phyloP scores from a whole-genome alignment of 345 rosid genomes.

The Acer yangbiense region DNA sequence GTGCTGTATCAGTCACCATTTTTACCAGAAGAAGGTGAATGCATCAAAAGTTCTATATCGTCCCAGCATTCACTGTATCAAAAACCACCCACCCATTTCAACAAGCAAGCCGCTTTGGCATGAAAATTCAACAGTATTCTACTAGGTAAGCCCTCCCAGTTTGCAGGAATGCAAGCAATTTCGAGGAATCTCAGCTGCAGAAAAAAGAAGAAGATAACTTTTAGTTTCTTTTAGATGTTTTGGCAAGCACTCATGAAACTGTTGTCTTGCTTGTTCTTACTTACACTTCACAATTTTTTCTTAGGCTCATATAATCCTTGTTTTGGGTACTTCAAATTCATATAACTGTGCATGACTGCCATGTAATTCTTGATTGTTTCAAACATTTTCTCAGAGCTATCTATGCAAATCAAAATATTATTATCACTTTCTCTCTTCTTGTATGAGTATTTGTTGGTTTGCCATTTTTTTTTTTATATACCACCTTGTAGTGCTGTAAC shows the following conservation, averaged over 20 bases:
- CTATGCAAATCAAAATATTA: no score
- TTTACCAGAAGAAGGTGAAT: slow-evolving; percentile 5
- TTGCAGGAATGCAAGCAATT: not conserved
- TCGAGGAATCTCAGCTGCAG: not conserved
- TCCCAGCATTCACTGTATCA: not conserved
- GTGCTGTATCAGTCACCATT: not conserved
- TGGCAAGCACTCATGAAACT: not conserved
- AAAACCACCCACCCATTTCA: not conserved
- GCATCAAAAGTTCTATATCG: not conserved
- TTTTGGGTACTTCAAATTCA: not conserved
- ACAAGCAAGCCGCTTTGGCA: slow-evolving; percentile 2
- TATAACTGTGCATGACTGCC: not conserved
- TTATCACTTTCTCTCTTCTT: no score
- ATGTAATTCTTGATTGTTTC: not conserved
- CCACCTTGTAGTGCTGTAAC: no score
- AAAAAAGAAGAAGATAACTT: not conserved
- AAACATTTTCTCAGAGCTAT: not conserved
- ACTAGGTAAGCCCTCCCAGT: slow-evolving; percentile 4
- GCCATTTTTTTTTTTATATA: no score
- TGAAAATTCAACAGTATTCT: not conserved
- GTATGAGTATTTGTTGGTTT: no score
- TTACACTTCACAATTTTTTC: no score
- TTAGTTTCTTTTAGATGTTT: not conserved
- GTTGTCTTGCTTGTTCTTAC: not conserved
- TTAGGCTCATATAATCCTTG: no score